Conservation (phyloP, 768 basidiomycete species). For the Calocera cornea region DNA sequence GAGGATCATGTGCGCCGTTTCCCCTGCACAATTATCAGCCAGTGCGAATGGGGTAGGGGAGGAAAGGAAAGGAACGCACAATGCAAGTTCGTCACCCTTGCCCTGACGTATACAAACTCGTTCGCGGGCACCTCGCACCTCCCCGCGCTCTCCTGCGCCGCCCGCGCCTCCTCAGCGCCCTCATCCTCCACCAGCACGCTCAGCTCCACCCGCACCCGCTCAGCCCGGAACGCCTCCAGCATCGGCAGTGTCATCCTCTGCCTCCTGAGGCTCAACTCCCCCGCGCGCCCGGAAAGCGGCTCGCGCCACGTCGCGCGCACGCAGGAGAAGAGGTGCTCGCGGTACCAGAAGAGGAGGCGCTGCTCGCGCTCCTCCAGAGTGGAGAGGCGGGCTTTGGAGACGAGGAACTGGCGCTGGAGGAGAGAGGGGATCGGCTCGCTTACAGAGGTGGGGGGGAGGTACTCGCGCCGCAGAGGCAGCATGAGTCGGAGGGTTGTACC, state of each 20-base stretch:
- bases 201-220: constrained; percentile 48
- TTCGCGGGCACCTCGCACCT: constrained; percentile 42
- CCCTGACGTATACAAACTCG: constrained; percentile 49
- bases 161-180: constrained; percentile 10
- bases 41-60: background rate
- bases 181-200: constrained; percentile 30
- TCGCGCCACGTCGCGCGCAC: constrained; percentile 73
- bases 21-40: background rate
- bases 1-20: constrained; percentile 40
- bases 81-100: constrained; percentile 48
- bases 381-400: constrained; percentile 55
- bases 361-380: constrained; percentile 46
- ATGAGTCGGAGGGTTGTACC: constrained; percentile 69
- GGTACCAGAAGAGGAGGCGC: constrained; percentile 88
- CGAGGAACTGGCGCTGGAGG: constrained; percentile 69
- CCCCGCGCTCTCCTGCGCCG: constrained; percentile 22
- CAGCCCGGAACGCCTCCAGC: constrained; percentile 61
- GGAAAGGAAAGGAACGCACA: constrained; percentile 33
- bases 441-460: constrained; percentile 32
- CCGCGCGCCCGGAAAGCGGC: constrained; percentile 63
- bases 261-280: constrained; percentile 61
- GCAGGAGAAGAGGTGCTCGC: constrained; percentile 66
- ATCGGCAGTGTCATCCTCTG: constrained; percentile 67
- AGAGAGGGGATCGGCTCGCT: constrained; percentile 17
- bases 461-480: constrained; percentile 64